A percentile compares a stretch with the other conserved stretches of the same genome.
Conservation (phyloP, 2,329 filamentous ascomycete genomes). For the Graphilbum ipis-grandicollis region DNA sequence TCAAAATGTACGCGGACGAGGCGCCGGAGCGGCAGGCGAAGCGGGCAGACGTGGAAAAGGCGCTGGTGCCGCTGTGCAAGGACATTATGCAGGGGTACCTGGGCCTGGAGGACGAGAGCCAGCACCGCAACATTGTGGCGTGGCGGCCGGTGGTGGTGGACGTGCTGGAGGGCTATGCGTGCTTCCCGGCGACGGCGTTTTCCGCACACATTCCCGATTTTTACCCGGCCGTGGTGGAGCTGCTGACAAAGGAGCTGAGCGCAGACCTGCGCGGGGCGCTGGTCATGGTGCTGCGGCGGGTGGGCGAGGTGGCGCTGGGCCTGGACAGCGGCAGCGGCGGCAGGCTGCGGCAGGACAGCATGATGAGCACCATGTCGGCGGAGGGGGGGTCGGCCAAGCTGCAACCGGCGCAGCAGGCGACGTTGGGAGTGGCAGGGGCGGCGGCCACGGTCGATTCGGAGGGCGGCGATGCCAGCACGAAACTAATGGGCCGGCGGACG, state of each 20-base stretch:
- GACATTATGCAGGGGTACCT: constrained; percentile 85
- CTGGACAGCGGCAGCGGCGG: too few species aligned
- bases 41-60: constrained; percentile 71
- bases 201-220: constrained; percentile 64
- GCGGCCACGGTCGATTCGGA: constrained; percentile 8
- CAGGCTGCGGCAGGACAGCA: too few species aligned
- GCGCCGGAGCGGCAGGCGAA: constrained; percentile 65
- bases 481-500: constrained; percentile 10
- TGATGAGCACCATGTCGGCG: too few species aligned
- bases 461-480: constrained; percentile 11
- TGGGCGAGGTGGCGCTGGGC: constrained; percentile 60
- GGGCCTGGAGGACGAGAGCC: constrained; percentile 80
- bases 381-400: too few species aligned
- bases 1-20: constrained; percentile 92
- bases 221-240: constrained; percentile 69
- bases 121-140: constrained; percentile 90
- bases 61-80: constrained; percentile 82
- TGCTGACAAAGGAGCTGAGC: constrained; percentile 68
- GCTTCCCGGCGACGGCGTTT: constrained; percentile 69
- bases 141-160: constrained; percentile 97
- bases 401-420: constrained; percentile 3
- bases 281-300: constrained; percentile 58
- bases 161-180: constrained; percentile 81
- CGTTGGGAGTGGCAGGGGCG: not conserved
- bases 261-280: constrained; percentile 63